Base-by-base conservation (phyloP, 805 yeast species). In the Tetrapisispora namnaoensis region DNA sequence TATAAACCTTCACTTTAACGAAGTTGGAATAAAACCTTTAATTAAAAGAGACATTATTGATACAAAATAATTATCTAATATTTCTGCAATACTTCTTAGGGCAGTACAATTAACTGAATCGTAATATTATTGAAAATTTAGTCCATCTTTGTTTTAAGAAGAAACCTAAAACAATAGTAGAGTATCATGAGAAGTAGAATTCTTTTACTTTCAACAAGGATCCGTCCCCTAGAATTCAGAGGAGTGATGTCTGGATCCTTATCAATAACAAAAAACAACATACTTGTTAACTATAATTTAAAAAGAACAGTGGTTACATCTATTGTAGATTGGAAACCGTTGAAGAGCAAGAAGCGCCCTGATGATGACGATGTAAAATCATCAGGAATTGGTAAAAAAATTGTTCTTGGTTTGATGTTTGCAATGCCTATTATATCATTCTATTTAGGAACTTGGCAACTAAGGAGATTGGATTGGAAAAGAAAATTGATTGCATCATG, bases 371-470 rank as follows among this genome's bases (percentile, higher is more conserved):
- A 69, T 49, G 47, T 68, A 52, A 67, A 56, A 51, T 57, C 34
- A 54, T 58, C 52, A 48, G 59, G 28, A 1, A 54, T 47, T 56
- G 60, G 58, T 61, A 48, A 63, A 52, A 56, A 60, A 51, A 59
- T 71, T 24, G 66, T 68, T n/a, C 50, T 72, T 27, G 65, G 71
- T 0, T 50, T 72, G 11, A 59, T 73, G 65, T 56, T 72, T 45
- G 78, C 91, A 20, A 91, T 95, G 83, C 99, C 99, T 0, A 73
- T 89, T 1, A 74, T 89, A 2, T 79, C 96, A 11, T 86, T 91
- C 62, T 82, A 81, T 43, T 70, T 93, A 41, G 99, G 98, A 1
- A 77, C 89, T 49, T 93, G 99, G 99, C 99, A 93, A 69, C 80
- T 86, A 42, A 72, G 78, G 57, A 74, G 99, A 54, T 69, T 93